phyloP scores from a whole-genome alignment of 2,329 filamentous ascomycete genomes.

The Pyricularia pennisetigena region DNA sequence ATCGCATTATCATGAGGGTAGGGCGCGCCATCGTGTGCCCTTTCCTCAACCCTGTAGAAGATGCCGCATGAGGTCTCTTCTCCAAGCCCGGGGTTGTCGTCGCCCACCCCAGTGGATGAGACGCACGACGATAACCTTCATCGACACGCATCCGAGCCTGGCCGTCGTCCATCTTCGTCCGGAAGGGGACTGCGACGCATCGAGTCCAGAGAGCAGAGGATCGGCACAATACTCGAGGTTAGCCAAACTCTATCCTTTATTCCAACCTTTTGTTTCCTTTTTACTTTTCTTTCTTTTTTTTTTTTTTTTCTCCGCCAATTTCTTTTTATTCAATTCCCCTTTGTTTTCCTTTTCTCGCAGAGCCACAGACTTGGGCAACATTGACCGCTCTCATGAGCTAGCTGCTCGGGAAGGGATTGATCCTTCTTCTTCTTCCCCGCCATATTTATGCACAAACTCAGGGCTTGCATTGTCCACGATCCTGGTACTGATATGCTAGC shows the following conservation, averaged over 20 bases:
- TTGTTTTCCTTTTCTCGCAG: not conserved
- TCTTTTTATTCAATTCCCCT: too few relatives aligned
- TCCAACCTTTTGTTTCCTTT: not conserved
- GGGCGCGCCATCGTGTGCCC: not conserved
- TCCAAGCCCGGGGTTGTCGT: not conserved
- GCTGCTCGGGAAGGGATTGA: constrained; percentile 5
- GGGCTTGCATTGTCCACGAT: constrained; percentile 5
- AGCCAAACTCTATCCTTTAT: constrained; percentile 6
- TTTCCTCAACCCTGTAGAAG: not conserved
- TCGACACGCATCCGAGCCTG: not conserved
- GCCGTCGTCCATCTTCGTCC: not conserved
- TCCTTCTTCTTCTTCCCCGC: constrained; percentile 6
- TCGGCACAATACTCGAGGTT: constrained; percentile 23
- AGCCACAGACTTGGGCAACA: not conserved
- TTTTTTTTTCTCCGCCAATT: not conserved
- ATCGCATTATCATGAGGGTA: not conserved
- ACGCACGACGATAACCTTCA: not conserved
- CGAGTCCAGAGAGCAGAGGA: constrained; percentile 18
- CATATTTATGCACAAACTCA: constrained; percentile 9
- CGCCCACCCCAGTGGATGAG: not conserved
- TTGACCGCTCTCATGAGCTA: not conserved
- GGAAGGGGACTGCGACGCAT: not conserved
- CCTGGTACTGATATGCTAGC: not conserved
- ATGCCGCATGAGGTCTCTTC: not conserved
- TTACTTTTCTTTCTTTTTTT: not conserved